Percentiles rank a stretch among this genome's conserved stretches.
Evolutionary conservation across 345 rosid species (phyloP).

Genomic region (Acer saccharum): DNA sequence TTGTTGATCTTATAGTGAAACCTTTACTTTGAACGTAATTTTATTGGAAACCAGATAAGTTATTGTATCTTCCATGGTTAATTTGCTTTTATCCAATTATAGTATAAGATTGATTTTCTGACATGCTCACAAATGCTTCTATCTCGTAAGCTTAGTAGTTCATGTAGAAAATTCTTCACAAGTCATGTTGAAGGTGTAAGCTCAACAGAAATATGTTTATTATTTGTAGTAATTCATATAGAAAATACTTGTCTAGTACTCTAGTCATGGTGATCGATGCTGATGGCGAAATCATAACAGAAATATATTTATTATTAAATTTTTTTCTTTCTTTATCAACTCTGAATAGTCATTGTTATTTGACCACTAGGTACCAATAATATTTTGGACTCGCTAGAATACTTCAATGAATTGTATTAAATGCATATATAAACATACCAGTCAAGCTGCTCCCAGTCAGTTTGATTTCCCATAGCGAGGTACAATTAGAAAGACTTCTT

Average conservation of each 20-base stretch:
- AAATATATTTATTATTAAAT: no score
- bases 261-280: background rate
- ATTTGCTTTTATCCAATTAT: no score
- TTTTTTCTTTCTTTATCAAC: background rate
- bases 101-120: no score
- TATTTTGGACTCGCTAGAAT: background rate
- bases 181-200: background rate
- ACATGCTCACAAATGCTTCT: no score
- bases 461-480: background rate
- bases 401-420: no score
- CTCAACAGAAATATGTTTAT: no score
- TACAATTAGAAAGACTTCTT: conserved; percentile 4
- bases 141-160: no score
- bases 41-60: no score
- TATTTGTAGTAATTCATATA: background rate
- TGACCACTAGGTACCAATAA: background rate
- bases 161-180: background rate
- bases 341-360: background rate
- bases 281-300: no score
- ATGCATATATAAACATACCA: background rate
- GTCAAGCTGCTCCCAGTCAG: background rate
- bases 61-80: no score
- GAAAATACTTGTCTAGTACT: background rate
- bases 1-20: no score
- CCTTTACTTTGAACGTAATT: no score